Percentiles rank a stretch among this genome's conserved stretches.
These are phyloP conservation scores for Boletellus ananiceps DNA, from an alignment of 768 basidiomycete species.

Conservation along the genomic window DNA sequence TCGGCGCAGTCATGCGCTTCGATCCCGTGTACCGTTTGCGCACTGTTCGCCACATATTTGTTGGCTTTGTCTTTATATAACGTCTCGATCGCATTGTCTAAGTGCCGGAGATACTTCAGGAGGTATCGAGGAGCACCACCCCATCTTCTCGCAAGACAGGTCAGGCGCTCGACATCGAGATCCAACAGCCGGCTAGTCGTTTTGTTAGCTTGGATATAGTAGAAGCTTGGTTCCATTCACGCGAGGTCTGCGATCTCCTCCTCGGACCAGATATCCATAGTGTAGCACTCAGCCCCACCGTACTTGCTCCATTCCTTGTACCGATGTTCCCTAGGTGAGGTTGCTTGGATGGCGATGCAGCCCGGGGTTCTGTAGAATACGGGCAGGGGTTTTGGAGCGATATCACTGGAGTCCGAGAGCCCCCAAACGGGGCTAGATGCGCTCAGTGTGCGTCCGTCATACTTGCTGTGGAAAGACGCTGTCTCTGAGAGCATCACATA, in stretches of 20 bases:
- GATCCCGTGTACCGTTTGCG: too few relatives aligned
- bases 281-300: neutral
- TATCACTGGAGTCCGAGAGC: neutral
- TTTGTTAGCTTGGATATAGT: too few relatives aligned
- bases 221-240: neutral
- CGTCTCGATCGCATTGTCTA: neutral
- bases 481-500: neutral
- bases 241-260: neutral
- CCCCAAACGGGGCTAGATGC: neutral
- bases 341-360: neutral
- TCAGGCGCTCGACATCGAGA: neutral
- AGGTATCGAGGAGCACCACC: neutral
- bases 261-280: slow-evolving; percentile 4
- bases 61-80: neutral
- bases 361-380: neutral
- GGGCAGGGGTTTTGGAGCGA: neutral
- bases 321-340: neutral
- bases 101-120: too few relatives aligned
- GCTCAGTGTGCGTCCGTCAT: too few relatives aligned
- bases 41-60: neutral
- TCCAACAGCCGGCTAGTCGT: too few relatives aligned
- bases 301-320: slow-evolving; percentile 5
- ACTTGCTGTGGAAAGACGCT: neutral
- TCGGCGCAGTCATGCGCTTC: too few relatives aligned
- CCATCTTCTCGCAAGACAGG: neutral